These are phyloP conservation scores for Erythrophleum ivorense DNA, from an alignment of 331 rosid genomes.

Conservation along the genomic window DNA sequence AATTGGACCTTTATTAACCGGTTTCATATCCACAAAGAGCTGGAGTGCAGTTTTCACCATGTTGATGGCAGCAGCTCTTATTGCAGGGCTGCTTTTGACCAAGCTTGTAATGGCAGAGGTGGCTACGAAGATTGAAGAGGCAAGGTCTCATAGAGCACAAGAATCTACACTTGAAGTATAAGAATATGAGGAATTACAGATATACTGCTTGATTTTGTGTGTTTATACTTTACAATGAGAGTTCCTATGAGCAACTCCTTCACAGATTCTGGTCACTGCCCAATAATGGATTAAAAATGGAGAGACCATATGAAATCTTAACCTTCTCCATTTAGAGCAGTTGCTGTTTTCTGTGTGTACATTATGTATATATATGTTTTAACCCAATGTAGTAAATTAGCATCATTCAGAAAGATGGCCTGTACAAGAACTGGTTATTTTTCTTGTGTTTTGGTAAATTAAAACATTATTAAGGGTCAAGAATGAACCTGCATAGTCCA, in stretches of 20 bases:
- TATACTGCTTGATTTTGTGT: not conserved
- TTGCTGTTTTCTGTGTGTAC: slow-evolving; percentile 42
- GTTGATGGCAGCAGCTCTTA: slow-evolving; percentile 88
- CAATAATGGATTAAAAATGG: slow-evolving; percentile 31
- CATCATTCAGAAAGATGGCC: slow-evolving; percentile 33
- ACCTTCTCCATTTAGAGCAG: slow-evolving; percentile 36
- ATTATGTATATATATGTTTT: slow-evolving; percentile 31
- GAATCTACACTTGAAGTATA: slow-evolving; percentile 48
- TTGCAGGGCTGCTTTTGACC: slow-evolving; percentile 90
- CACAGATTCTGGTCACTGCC: slow-evolving; percentile 32
- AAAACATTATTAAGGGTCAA: too few species aligned
- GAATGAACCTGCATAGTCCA: too few species aligned
- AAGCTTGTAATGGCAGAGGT: slow-evolving; percentile 85
- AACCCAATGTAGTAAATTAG: slow-evolving; percentile 25
- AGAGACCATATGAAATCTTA: slow-evolving; percentile 36
- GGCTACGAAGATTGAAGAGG: slow-evolving; percentile 67
- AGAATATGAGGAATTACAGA: slow-evolving; percentile 3
- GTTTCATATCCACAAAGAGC: slow-evolving; percentile 80
- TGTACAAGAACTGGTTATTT: too few species aligned
- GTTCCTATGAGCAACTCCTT: slow-evolving; percentile 32
- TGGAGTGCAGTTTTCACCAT: slow-evolving; percentile 91
- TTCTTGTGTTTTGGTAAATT: too few species aligned
- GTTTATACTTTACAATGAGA: slow-evolving; percentile 11
- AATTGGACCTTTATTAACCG: slow-evolving; percentile 86
- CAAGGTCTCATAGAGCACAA: slow-evolving; percentile 51